Evolutionary conservation across 768 basidiomycete species (phyloP).

Genomic region (Tephrocybe sp.): DNA sequence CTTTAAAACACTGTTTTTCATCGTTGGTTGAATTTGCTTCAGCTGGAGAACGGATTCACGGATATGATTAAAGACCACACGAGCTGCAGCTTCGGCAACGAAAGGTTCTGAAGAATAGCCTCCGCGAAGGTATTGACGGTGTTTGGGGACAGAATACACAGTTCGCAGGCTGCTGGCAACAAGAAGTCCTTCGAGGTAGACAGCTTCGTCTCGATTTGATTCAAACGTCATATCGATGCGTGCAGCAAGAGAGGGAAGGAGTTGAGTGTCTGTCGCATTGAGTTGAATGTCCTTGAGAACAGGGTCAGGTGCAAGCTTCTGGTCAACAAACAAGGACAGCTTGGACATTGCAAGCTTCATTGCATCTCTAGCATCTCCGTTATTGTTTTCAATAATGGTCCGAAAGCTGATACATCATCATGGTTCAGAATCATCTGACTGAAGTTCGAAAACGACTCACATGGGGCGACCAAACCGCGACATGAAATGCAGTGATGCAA

Average conservation of each 20-base stretch:
- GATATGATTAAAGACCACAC: not conserved
- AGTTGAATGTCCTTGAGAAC: not conserved
- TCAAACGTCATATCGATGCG: conserved; percentile 1
- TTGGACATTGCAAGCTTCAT: not conserved
- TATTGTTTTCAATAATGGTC: not conserved
- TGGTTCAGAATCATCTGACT: not conserved
- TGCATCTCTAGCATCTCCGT: not conserved
- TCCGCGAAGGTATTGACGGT: conserved; percentile 1
- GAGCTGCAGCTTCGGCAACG: not conserved
- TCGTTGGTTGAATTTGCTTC: not conserved
- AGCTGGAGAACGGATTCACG: not conserved
- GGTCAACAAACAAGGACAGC: not conserved
- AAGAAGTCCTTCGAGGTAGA: conserved; percentile 1
- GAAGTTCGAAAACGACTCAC: not conserved
- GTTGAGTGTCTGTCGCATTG: not conserved
- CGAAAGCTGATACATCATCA: not conserved
- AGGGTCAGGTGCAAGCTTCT: not conserved
- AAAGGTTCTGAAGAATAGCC: conserved; percentile 4
- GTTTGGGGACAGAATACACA: conserved; percentile 1
- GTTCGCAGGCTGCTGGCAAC: conserved; percentile 5
- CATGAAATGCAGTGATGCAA: not conserved
- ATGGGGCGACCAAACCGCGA: not conserved
- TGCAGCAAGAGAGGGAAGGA: not conserved
- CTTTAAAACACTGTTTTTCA: not conserved
- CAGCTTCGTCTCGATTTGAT: conserved; percentile 4